phyloP scores from a whole-genome alignment of 768 basidiomycete species.

The Ramaria sp. region DNA sequence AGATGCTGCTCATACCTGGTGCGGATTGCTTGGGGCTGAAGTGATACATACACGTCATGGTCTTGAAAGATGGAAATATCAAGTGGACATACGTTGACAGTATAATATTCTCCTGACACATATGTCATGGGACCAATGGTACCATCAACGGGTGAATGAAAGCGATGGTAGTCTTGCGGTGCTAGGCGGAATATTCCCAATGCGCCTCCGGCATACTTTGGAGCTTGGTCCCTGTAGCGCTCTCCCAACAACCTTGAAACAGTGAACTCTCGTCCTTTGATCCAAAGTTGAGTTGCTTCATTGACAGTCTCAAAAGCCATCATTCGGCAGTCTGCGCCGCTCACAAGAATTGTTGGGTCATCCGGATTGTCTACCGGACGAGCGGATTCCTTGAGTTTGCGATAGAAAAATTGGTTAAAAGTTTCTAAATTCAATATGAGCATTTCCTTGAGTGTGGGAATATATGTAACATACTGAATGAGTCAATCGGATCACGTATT shows the following conservation, averaged over 20 bases:
- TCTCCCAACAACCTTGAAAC: constrained; percentile 73
- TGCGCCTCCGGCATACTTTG: constrained; percentile 68
- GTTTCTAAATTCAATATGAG: constrained; percentile 40
- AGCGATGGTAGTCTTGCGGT: constrained; percentile 93
- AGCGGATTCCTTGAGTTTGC: constrained; percentile 78
- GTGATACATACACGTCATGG: background rate
- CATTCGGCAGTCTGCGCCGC: constrained; percentile 91
- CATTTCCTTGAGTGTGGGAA: background rate
- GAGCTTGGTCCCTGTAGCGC: constrained; percentile 54
- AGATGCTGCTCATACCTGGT: constrained; percentile 31
- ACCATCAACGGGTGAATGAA: constrained; percentile 82
- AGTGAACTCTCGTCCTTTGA: constrained; percentile 92
- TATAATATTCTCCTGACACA: constrained; percentile 90
- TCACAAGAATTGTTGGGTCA: constrained; percentile 71
- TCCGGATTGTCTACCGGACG: constrained; percentile 64
- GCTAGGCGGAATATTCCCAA: constrained; percentile 86
- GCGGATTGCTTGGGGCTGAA: constrained; percentile 84
- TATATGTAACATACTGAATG: constrained; percentile 52
- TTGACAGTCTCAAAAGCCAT: constrained; percentile 84
- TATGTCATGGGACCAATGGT: constrained; percentile 72
- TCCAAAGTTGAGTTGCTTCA: constrained; percentile 88
- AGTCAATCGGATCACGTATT: constrained; percentile 69
- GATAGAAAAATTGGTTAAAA: constrained; percentile 85
- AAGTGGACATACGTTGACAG: constrained; percentile 61
- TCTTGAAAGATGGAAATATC: background rate